A percentile compares a stretch with the other conserved stretches of the same genome.
phyloP scores from a whole-genome alignment of 2,329 filamentous ascomycete species.

The Calycina marina region DNA sequence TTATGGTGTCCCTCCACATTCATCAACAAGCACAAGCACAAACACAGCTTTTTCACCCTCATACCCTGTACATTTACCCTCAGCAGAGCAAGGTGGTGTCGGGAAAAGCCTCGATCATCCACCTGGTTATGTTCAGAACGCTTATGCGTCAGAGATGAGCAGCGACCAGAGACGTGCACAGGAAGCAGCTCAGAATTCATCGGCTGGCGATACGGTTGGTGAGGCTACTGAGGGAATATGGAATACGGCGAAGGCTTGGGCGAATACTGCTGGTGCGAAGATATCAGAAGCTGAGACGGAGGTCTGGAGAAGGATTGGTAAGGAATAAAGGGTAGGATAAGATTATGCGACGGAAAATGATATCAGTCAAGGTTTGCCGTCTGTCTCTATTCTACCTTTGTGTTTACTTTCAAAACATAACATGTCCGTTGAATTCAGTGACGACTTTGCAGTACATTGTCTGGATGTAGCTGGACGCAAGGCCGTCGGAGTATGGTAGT shows the following conservation, averaged over 20 bases:
- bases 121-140: conserved; percentile 40
- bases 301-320: conserved; percentile 50
- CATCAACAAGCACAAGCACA: conserved; percentile 30
- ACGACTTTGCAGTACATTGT: too few relatives aligned
- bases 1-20: conserved; percentile 28
- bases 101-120: conserved; percentile 20
- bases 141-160: conserved; percentile 35
- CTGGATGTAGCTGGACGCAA: too few relatives aligned
- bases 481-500: too few relatives aligned
- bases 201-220: conserved; percentile 4
- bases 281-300: conserved; percentile 43
- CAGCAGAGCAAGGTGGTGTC: conserved; percentile 4
- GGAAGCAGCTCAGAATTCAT: conserved; percentile 9
- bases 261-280: conserved; percentile 39
- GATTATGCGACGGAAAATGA: too few relatives aligned
- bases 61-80: conserved; percentile 13
- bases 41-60: conserved; percentile 17
- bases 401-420: too few relatives aligned
- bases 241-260: conserved; percentile 43
- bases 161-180: conserved; percentile 27
- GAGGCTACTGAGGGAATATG: conserved; percentile 33
- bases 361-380: too few relatives aligned
- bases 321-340: too few relatives aligned
- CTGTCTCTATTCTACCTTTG: too few relatives aligned
- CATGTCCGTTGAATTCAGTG: too few relatives aligned